Percentiles rank a stretch among this genome's conserved stretches.
Evolutionary conservation across 805 yeast species (phyloP).

Genomic region (Schwanniomyces polymorphus): DNA sequence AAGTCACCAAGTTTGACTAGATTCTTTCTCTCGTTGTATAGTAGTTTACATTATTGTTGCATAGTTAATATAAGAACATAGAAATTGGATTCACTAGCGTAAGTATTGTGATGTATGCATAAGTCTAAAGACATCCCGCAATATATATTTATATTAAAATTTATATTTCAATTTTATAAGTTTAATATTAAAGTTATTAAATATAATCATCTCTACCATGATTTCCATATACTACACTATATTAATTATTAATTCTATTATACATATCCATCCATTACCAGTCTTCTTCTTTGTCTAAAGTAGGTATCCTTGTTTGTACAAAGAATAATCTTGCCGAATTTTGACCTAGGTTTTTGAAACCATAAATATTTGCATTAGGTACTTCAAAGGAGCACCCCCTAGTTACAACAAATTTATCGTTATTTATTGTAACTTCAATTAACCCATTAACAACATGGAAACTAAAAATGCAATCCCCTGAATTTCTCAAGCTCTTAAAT

Average conservation of each 20-base stretch:
- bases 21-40: conserved; percentile 2
- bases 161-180: not conserved
- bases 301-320: conserved; percentile 48
- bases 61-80: conserved; percentile 1
- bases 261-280: not conserved
- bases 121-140: too few species aligned
- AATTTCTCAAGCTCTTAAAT: conserved; percentile 56
- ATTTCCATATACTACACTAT: not conserved
- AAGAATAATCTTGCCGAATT: conserved; percentile 66
- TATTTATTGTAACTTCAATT: conserved; percentile 64
- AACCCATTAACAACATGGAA: conserved; percentile 75
- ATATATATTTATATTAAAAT: too few species aligned
- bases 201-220: not conserved
- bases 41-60: conserved; percentile 5
- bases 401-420: conserved; percentile 57
- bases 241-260: not conserved
- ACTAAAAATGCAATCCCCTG: conserved; percentile 68
- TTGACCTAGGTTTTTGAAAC: conserved; percentile 62
- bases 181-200: too few species aligned
- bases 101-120: too few species aligned
- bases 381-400: conserved; percentile 79
- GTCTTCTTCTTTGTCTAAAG: conserved; percentile 7
- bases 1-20: conserved; percentile 22
- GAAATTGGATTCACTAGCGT: not conserved
- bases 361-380: conserved; percentile 75